Percentiles rank a stretch among this genome's conserved stretches.
Evolutionary conservation across 352 stramenopile genomes (phyloP).

Genomic region (Plasmopara halstedii): DNA sequence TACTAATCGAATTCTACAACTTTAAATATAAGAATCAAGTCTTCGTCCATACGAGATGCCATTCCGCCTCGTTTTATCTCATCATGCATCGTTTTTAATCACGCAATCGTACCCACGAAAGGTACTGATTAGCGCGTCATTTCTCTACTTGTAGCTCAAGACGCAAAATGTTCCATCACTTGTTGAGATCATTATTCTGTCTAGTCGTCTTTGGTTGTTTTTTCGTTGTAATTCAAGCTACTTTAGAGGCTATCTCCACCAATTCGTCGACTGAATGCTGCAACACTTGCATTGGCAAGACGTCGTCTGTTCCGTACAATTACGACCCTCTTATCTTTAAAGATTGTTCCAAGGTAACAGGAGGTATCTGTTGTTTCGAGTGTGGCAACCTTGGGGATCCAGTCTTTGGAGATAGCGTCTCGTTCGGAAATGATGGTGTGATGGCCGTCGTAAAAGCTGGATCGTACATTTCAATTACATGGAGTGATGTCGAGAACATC

Average conservation of each 20-base stretch:
- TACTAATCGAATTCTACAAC: too few species aligned
- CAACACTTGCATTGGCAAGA: slow-evolving; percentile 60
- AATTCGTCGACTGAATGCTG: slow-evolving; percentile 34
- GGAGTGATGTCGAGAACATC: slow-evolving; percentile 39
- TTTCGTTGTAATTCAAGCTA: slow-evolving; percentile 4
- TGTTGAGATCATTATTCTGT: slow-evolving; percentile 1
- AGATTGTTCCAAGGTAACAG: slow-evolving; percentile 35
- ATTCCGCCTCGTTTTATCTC: slow-evolving; percentile 18
- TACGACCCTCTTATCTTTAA: slow-evolving; percentile 60
- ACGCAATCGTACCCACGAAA: background rate
- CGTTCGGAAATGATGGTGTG: slow-evolving; percentile 33
- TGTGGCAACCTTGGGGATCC: slow-evolving; percentile 37
- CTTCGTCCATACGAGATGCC: slow-evolving; percentile 13
- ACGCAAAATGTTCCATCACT: slow-evolving; percentile 1
- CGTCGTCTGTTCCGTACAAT: slow-evolving; percentile 38
- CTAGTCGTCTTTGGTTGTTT: background rate
- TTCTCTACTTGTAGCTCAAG: slow-evolving; percentile 10
- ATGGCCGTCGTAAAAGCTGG: slow-evolving; percentile 44
- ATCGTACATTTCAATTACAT: slow-evolving; percentile 47
- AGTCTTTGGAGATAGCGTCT: slow-evolving; percentile 22
- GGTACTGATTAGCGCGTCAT: slow-evolving; percentile 2
- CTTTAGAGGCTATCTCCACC: slow-evolving; percentile 4
- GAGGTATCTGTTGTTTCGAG: slow-evolving; percentile 65
- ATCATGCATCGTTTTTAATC: background rate
- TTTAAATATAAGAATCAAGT: too few species aligned